Conservation (phyloP, 345 rosid species). For the Trapa incisa region DNA sequence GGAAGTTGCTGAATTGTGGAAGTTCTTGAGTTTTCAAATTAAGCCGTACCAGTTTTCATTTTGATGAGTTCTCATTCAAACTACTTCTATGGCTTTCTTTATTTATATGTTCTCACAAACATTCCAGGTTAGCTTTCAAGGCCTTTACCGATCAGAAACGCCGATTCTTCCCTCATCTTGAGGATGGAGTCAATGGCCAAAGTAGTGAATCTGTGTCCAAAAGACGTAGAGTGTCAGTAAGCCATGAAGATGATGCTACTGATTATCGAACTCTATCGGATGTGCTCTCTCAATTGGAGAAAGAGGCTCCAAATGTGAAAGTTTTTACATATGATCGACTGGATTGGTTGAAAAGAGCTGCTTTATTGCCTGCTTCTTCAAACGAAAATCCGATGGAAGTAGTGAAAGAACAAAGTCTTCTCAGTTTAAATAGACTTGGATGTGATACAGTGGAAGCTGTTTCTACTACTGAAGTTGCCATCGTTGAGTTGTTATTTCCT, state of each 20-base stretch:
- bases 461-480: conserved; percentile 46
- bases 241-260: conserved; percentile 30
- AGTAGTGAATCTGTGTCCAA: conserved; percentile 35
- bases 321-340: conserved; percentile 55
- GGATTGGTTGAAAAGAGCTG: conserved; percentile 83
- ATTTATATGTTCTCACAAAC: background rate
- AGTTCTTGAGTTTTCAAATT: background rate
- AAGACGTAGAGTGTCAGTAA: conserved; percentile 24
- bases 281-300: conserved; percentile 42
- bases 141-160: conserved; percentile 91
- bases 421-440: conserved; percentile 44
- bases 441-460: conserved; percentile 27
- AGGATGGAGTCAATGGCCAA: conserved; percentile 36
- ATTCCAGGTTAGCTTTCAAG: conserved; percentile 75
- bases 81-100: background rate
- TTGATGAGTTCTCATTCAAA: background rate
- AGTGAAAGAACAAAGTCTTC: conserved; percentile 41
- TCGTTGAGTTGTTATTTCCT: conserved; percentile 62
- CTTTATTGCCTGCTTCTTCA: conserved; percentile 39
- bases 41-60: background rate
- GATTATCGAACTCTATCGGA: conserved; percentile 53
- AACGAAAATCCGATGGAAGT: conserved; percentile 52
- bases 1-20: background rate
- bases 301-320: conserved; percentile 49
- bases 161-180: conserved; percentile 75